phyloP scores from a whole-genome alignment of 495 filamentous ascomycete species.

The Chaetomidium leptoderma region DNA sequence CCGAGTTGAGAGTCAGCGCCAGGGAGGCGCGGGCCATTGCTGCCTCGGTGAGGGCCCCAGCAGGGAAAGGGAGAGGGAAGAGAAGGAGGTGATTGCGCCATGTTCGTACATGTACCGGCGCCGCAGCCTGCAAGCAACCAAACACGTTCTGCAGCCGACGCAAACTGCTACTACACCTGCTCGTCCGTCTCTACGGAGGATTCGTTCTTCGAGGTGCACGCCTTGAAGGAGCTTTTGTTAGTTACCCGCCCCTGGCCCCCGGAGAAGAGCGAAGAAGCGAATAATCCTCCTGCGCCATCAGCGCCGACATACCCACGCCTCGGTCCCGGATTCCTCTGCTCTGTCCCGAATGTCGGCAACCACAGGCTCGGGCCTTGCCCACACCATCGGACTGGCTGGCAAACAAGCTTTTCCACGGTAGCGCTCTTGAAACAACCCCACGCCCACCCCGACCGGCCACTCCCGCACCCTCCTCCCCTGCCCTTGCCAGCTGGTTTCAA shows the following conservation, averaged over 20 bases:
- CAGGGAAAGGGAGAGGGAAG: constrained; percentile 30
- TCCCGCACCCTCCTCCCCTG: not conserved
- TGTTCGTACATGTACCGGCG: not conserved
- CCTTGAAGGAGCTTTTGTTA: not conserved
- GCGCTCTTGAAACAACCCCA: not conserved
- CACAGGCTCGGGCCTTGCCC: not conserved
- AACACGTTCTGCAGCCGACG: not conserved
- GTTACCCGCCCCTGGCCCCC: not conserved
- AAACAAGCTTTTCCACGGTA: constrained; percentile 6
- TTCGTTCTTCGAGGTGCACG: not conserved
- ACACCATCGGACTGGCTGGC: not conserved
- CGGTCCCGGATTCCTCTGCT: not conserved
- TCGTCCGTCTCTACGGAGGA: not conserved
- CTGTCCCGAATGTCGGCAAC: not conserved
- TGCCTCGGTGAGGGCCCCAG: constrained; percentile 28
- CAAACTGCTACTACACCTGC: not conserved
- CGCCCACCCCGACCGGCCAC: not conserved
- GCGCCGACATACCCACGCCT: not conserved
- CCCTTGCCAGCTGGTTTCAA: not conserved
- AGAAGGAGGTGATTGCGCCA: constrained; percentile 23
- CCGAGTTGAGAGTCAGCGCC: constrained; percentile 73
- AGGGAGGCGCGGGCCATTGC: constrained; percentile 69
- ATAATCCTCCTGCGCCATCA: not conserved
- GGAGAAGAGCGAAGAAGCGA: not conserved
- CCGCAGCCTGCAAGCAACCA: constrained; percentile 1